Percentiles rank a stretch among this genome's conserved stretches.
Evolutionary conservation across 2,329 filamentous ascomycete genomes (phyloP).

Genomic region (Septoria petroselini): DNA sequence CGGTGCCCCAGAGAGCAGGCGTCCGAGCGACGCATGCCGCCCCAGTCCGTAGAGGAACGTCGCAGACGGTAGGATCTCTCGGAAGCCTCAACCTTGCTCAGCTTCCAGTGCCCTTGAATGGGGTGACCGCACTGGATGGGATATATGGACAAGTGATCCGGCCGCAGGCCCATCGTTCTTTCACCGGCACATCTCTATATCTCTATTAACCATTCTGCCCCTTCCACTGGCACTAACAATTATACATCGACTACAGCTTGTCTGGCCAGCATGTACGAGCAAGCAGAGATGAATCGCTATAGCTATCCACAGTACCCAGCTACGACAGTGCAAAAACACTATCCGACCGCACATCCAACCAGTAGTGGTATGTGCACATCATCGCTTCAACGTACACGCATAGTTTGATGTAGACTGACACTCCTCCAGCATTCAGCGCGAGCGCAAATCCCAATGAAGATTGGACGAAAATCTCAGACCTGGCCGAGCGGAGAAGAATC

Average conservation of each 20-base stretch:
- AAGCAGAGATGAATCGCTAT: constrained; percentile 46
- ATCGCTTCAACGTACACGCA: not conserved
- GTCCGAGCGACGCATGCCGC: constrained; percentile 15
- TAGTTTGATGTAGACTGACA: not conserved
- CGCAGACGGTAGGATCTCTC: constrained; percentile 16
- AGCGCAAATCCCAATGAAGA: constrained; percentile 95
- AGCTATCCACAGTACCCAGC: constrained; percentile 40
- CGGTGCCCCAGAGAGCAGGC: constrained; percentile 10
- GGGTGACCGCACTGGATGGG: constrained; percentile 19
- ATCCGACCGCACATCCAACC: constrained; percentile 70
- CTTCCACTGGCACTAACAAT: not conserved
- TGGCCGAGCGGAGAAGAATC: constrained; percentile 88
- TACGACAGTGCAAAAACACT: constrained; percentile 54
- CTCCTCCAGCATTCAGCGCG: constrained; percentile 66
- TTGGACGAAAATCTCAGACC: constrained; percentile 98
- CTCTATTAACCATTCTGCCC: constrained; percentile 3
- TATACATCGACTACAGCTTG: not conserved
- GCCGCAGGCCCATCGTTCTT: constrained; percentile 15
- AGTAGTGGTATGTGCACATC: constrained; percentile 60
- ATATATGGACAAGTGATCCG: constrained; percentile 26
- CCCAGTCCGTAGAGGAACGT: constrained; percentile 13
- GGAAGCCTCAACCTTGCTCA: constrained; percentile 15
- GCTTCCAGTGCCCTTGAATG: constrained; percentile 22
- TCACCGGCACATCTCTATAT: constrained; percentile 14
- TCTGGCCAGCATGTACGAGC: constrained; percentile 28